phyloP scores from a whole-genome alignment of 2,329 filamentous ascomycete species.

The Penicillium occitanis region DNA sequence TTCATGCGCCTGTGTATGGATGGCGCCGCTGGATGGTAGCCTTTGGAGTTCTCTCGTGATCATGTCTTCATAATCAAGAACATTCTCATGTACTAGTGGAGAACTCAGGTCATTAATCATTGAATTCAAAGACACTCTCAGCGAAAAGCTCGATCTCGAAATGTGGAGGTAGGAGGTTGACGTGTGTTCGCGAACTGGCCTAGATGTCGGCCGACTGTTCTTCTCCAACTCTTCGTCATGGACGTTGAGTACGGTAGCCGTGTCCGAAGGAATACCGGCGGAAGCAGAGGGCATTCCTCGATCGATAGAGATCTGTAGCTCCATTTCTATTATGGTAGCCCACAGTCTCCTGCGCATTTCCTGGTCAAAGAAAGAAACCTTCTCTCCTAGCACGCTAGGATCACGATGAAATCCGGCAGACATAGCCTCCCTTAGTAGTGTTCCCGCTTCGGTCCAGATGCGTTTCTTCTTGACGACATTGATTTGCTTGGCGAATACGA shows the following conservation, averaged over 20 bases:
- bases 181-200: slow-evolving; percentile 28
- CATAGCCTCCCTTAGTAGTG: slow-evolving; percentile 50
- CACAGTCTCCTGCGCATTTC: slow-evolving; percentile 53
- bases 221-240: slow-evolving; percentile 30
- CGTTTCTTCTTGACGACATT: slow-evolving; percentile 53
- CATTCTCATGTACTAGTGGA: slow-evolving; percentile 28
- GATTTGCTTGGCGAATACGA: slow-evolving; percentile 49
- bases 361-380: slow-evolving; percentile 47
- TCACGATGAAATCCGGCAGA: slow-evolving; percentile 53
- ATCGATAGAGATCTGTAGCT: slow-evolving; percentile 53
- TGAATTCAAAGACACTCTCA: slow-evolving; percentile 31
- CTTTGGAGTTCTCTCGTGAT: slow-evolving; percentile 28
- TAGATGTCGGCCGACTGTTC: slow-evolving; percentile 24
- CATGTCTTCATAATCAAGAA: slow-evolving; percentile 30
- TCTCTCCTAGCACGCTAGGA: slow-evolving; percentile 39
- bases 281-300: slow-evolving; percentile 47
- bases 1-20: background rate
- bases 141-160: slow-evolving; percentile 27
- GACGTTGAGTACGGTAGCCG: slow-evolving; percentile 27
- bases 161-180: slow-evolving; percentile 30
- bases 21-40: slow-evolving; percentile 27
- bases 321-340: slow-evolving; percentile 54
- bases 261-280: slow-evolving; percentile 23
- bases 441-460: slow-evolving; percentile 50
- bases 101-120: slow-evolving; percentile 31